Conservation (phyloP, 2,329 filamentous ascomycete genomes). For the Colletotrichum australisinense region DNA sequence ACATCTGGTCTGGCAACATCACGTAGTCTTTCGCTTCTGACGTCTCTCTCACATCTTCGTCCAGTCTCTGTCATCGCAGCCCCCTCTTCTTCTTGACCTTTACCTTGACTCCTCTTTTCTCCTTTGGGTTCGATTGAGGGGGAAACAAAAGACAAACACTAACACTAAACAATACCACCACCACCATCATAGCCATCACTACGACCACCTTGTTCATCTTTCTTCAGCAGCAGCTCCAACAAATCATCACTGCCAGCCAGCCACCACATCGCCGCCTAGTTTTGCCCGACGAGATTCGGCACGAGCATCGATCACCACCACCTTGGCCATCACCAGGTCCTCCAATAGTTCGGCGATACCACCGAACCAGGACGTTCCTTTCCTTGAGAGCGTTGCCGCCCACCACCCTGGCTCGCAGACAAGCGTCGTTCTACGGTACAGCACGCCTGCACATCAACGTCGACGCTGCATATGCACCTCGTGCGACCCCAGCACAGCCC, state of each 20-base stretch:
- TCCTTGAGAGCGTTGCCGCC: slow-evolving; percentile 26
- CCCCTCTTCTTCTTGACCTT: neutral
- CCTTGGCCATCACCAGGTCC: slow-evolving; percentile 3
- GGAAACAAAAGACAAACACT: slow-evolving; percentile 10
- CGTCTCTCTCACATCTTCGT: neutral
- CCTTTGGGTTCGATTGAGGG: slow-evolving; percentile 1
- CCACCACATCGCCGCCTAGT: neutral
- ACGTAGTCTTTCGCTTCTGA: neutral
- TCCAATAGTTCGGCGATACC: slow-evolving; percentile 21
- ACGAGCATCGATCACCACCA: slow-evolving; percentile 19
- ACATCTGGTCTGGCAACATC: neutral
- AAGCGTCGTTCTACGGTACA: neutral
- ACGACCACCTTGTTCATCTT: neutral
- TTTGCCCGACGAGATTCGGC: slow-evolving; percentile 26
- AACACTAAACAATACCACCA: slow-evolving; percentile 11
- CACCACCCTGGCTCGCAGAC: neutral
- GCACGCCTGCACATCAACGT: slow-evolving; percentile 8
- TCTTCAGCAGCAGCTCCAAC: slow-evolving; percentile 4
- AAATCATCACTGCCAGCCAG: slow-evolving; percentile 13
- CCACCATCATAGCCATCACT: neutral
- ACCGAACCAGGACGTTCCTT: slow-evolving; percentile 11
- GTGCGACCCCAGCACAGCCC: neutral
- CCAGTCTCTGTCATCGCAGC: neutral
- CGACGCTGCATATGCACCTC: slow-evolving; percentile 16
- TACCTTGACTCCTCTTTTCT: slow-evolving; percentile 17